Evolutionary conservation across 495 filamentous ascomycete genomes (phyloP).

Genomic region (Annulohypoxylon nitens): DNA sequence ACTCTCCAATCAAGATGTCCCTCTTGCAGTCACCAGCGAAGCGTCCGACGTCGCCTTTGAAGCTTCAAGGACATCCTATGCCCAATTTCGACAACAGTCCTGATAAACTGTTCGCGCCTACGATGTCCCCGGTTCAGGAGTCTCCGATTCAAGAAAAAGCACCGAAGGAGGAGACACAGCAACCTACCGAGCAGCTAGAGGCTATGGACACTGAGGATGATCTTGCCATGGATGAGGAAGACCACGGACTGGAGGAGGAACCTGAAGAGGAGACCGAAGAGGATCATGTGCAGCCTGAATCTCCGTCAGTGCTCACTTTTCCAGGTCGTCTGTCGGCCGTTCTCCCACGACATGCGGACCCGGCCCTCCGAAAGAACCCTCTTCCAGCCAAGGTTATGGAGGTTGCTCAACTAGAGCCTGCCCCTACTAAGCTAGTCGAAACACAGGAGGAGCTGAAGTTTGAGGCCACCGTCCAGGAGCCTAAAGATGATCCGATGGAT

Average conservation of each 20-base stretch:
- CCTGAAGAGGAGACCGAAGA: slow-evolving; percentile 2
- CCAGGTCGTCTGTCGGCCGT: slow-evolving; percentile 66
- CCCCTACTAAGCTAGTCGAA: background rate
- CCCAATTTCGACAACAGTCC: slow-evolving; percentile 1
- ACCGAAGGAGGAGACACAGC: slow-evolving; percentile 28
- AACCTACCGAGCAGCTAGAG: slow-evolving; percentile 29
- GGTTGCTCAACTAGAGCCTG: slow-evolving; percentile 20
- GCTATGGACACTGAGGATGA: slow-evolving; percentile 38
- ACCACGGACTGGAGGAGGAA: slow-evolving; percentile 9
- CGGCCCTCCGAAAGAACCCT: slow-evolving; percentile 51
- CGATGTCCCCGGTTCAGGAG: slow-evolving; percentile 26
- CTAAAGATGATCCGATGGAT: slow-evolving; percentile 54
- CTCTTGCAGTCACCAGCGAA: slow-evolving; percentile 46
- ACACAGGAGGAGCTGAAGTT: slow-evolving; percentile 37
- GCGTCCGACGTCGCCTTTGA: slow-evolving; percentile 48
- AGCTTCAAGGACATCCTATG: slow-evolving; percentile 30
- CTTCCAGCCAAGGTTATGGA: slow-evolving; percentile 32
- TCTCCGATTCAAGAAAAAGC: slow-evolving; percentile 21
- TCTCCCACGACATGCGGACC: slow-evolving; percentile 63
- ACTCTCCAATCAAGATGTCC: slow-evolving; percentile 47
- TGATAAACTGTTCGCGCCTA: slow-evolving; percentile 30
- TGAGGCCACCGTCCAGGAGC: slow-evolving; percentile 53
- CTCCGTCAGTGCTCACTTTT: slow-evolving; percentile 57
- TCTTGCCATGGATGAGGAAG: slow-evolving; percentile 4
- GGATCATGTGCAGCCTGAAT: slow-evolving; percentile 44